Base-by-base conservation (phyloP, 768 basidiomycete genomes). In the Hygrocybe punicea region DNA sequence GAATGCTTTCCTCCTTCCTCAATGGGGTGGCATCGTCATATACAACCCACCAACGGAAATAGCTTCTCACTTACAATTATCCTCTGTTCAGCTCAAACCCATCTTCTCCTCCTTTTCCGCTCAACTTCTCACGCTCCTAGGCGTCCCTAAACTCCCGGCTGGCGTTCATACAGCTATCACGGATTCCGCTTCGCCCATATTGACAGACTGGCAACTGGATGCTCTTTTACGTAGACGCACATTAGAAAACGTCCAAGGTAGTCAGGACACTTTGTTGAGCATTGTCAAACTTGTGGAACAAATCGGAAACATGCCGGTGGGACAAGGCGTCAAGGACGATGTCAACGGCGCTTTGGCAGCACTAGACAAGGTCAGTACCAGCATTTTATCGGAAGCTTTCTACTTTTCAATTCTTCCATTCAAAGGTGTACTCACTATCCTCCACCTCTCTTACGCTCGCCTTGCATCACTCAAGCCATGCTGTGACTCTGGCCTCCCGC, bases 271-370 rank as follows among this genome's bases (percentile, higher is more conserved):
- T 0, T 76, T 98, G 3, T 67, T 72, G 39, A 94, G 92, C 61
- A 97, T 95, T 62, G 78, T 89, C 42, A 86, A 87, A 58, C 78
- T 98, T 4, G 91, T 96, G 6, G 77, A 84, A 51, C 87, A 90
- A 67, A 94, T 96, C 48, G 82, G 86, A 60, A 89, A 92, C 67
- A 98, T 99, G 95, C 93, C 92, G 8, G 88, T 99, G 0, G 86
- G 85, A 4, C 77, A 81, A 58, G 83, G 84, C 48, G 96, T 98
- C 6, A 80, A 77, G 62, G 83, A 76, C 9, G 87, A 91, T 65
- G 83, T 98, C 3, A 73, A 84, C 42, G 75, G 76, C 51, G 84
- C 93, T 0, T 77, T 99, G 19, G 72, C 77, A 14, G 84, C 86
- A 6, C 81, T 98, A 7, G 85, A 91, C 34, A 67, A 83, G 78